Evolutionary conservation across 305 asterid species (phyloP), one percentile per base, ranked within the genome.

Genomic region (Rubia balearica): DNA sequence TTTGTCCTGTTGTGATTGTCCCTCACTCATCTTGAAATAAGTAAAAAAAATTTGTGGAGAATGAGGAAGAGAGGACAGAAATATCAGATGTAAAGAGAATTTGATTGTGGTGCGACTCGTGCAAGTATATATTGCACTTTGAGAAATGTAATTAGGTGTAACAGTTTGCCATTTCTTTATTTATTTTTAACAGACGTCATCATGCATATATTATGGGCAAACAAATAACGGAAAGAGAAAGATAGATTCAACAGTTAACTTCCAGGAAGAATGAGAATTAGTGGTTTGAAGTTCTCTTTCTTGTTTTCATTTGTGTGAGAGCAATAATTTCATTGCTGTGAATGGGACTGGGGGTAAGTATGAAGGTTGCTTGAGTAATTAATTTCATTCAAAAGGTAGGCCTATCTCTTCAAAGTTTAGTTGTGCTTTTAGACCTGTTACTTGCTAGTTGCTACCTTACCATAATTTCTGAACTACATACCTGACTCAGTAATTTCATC

Each of bases 401-500:
- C 12, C 61, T 56, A 7, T 56, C 30, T 19, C 13, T 56, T 56
- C n/a, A 68, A 30, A 45, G 17, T 8, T 45, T 11, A 33, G 49
- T 17, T 53, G 22, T 51, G 14, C 19, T 11, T 65, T 8, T 14
- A 43, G 5, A 17, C n/a, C 33, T 11, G 55, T 30, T 14, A 27
- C 36, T 5, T 68, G 61, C 45, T 27, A 30, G 17, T 4, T 67
- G 24, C 60, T 56, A 24, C 17, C 13, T 16, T 24, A 48, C 5
- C 19, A 30, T 22, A 46, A 2, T 45, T 65, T 68, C 12, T 48
- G 3, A 12, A 41, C n/a, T n/a, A n/a, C n/a, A n/a, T 76, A 46
- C 48, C 40, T 75, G 73, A 79, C 68, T 75, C 22, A 79, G 78
- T 65, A 76, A 61, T 72, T 73, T 71, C 40, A 17, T 69, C 76